Percentiles rank a stretch among this genome's conserved stretches.
These are phyloP conservation scores for Sporisorium sorghi DNA, from an alignment of 1,284 basidiomycete species.

Conservation along the genomic window DNA sequence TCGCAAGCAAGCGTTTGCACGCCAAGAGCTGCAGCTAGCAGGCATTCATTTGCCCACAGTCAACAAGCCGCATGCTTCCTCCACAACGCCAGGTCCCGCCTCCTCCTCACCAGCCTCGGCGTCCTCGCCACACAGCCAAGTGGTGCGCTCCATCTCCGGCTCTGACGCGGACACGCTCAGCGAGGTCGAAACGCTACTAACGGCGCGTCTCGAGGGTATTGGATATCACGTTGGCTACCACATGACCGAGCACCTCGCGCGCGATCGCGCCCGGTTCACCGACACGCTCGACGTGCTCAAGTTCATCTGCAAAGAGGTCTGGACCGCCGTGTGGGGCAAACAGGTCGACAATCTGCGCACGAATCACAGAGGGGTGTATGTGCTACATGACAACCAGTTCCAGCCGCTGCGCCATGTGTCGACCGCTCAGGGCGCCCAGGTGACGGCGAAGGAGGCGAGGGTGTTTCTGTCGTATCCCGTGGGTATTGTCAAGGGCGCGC, in stretches of 20 bases:
- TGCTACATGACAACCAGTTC: slow-evolving; percentile 89
- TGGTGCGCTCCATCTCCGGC: slow-evolving; percentile 44
- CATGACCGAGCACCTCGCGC: slow-evolving; percentile 82
- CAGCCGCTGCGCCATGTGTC: slow-evolving; percentile 84
- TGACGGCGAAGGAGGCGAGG: slow-evolving; percentile 73
- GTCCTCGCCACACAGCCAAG: slow-evolving; percentile 18
- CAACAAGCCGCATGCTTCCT: not conserved
- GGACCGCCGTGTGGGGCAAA: slow-evolving; percentile 87
- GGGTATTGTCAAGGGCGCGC: slow-evolving; percentile 57
- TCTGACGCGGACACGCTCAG: slow-evolving; percentile 55
- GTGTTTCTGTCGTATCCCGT: slow-evolving; percentile 55
- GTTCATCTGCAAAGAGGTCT: slow-evolving; percentile 96
- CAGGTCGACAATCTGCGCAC: slow-evolving; percentile 95
- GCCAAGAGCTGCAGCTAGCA: slow-evolving; percentile 65
- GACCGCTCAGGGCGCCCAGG: slow-evolving; percentile 79
- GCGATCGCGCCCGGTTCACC: slow-evolving; percentile 79
- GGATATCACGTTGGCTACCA: slow-evolving; percentile 87
- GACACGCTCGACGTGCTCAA: slow-evolving; percentile 92
- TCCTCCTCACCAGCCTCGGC: slow-evolving; percentile 6
- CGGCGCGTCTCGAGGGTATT: slow-evolving; percentile 80
- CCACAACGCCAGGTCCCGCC: slow-evolving; percentile 6
- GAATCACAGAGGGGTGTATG: slow-evolving; percentile 92
- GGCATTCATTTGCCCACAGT: slow-evolving; percentile 26
- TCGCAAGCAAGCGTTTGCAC: slow-evolving; percentile 72
- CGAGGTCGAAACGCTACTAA: slow-evolving; percentile 78